Base-by-base conservation (phyloP, 164 flowering plant species). In the Stephania cephalantha region DNA sequence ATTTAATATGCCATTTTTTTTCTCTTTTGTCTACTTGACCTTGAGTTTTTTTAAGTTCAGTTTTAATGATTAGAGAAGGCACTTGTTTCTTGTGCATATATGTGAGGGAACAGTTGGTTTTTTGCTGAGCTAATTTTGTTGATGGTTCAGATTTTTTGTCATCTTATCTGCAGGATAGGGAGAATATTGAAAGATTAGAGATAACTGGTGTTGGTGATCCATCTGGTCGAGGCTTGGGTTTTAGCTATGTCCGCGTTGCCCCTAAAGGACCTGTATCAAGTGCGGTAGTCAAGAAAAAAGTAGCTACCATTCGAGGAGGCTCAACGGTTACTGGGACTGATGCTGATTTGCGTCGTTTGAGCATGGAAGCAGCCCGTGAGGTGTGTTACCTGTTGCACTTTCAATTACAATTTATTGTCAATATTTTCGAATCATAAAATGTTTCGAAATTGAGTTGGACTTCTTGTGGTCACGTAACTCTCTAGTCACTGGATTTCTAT, bases 161-260 rank as follows among this genome's bases (percentile, higher is more conserved):
- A n/a, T 13, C 64, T 79, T 42, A 45, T 78, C 75, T 76, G 25
- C 90, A 95, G 99, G 96, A 87, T 74, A 87, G 89, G 77, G 99
- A 88, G 83, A 95, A 89, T 83, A 88, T 95, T 72, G 99, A 95
- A 83, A 93, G 99, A 25, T 77, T 95, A 77, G 99, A 95, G 82
- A 95, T 95, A 73, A 90, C 98, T 48, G 99, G 99, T 78, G 99
- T 95, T 74, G 99, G 99, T 79, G 99, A 95, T 82, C 99, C 99
- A 80, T 91, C 99, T 81, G 99, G 99, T 65, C 83, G 99, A 75
- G 99, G 99, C 70, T 80, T 95, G 61, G 99, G 99, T 63, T 95
- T 95, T 72, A 95, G 99, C 79, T 95, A 91, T 88, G 99, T 93
- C 7, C 96, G 99, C 48, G 80, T 88, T 44, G 84, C 90, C 82